Base-by-base conservation (phyloP, 2,329 filamentous ascomycete species). In the Aureobasidium sp. region DNA sequence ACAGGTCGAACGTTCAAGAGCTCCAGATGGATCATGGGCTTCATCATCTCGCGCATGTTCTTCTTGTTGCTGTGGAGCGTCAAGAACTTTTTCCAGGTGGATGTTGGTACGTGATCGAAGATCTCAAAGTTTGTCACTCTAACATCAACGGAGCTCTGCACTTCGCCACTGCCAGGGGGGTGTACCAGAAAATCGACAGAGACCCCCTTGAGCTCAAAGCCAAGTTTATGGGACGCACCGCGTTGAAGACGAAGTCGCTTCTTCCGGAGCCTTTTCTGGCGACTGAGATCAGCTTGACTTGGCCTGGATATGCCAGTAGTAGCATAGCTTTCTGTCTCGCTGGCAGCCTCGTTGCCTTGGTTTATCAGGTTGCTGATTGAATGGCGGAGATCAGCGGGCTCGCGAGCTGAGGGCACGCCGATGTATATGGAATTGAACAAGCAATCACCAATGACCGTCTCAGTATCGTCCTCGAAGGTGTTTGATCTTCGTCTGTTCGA, bases 381-480 rank as follows among this genome's bases (percentile, higher is more conserved):
- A 49, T 85, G 84, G 4, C 90, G 82, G 11, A 97, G 81, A 34
- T 96, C 90, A 59, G 84, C 84, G 5, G 91, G 91, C 68, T 97
- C 93, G 25, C 67, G 66, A 68, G 92, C 94, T 12, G 89, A 83
- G 0, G 93, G 89, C 20, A 99, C 89, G 15, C 90, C 91, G 68
- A 99, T 97, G 77, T 97, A 99, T 61, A 99, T 96, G 0, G 94
- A 99, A 72, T 99, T 97, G 81, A 99, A 99, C 17, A 99, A 80
- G 68, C 95, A 96, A 72, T 99, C 95, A 6, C 91, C 91, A 74
- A 97, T 95, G 6, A 89, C 89, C 14, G 86, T 90, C 73, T 92
- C 89, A 47, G 92, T 88, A 53, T 96, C 89, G 39, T 86, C 87
- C 59, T 87, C 88, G 74, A 84, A 72, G 70, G 79, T 72, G 37